Conservation (phyloP, 1,139 yeast species). For the Eremothecium cymbalariae region DNA sequence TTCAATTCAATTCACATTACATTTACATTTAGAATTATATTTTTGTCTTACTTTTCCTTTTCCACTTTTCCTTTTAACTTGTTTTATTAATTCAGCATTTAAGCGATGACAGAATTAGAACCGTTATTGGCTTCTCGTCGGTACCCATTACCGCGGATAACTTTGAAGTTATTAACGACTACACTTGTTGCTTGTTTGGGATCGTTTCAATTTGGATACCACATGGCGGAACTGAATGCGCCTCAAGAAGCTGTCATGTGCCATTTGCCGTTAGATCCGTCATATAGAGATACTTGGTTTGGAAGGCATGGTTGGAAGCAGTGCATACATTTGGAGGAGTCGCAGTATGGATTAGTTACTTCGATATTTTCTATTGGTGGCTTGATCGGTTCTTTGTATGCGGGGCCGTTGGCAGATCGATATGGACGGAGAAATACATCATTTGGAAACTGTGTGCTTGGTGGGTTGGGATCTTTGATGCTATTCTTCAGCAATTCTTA, state of each 20-base stretch:
- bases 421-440: conserved; percentile 59
- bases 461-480: conserved; percentile 58
- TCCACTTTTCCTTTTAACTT: too few species aligned
- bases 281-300: conserved; percentile 27
- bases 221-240: conserved; percentile 82
- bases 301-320: conserved; percentile 29
- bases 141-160: not conserved
- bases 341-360: conserved; percentile 72
- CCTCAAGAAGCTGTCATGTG: conserved; percentile 62
- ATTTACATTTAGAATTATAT: too few species aligned
- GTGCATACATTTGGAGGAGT: conserved; percentile 56
- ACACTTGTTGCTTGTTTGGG: conserved; percentile 52
- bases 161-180: conserved; percentile 24
- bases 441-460: conserved; percentile 47
- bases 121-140: not conserved
- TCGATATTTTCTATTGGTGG: conserved; percentile 86
- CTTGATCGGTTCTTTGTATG: conserved; percentile 62
- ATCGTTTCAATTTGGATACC: conserved; percentile 84
- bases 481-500: conserved; percentile 47
- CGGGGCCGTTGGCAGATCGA: conserved; percentile 61
- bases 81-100: not conserved
- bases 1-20: too few species aligned
- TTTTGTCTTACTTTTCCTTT: too few species aligned
- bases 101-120: not conserved
- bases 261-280: conserved; percentile 19